A percentile compares a stretch with the other conserved stretches of the same genome.
Conservation (phyloP, 306 rosid species). For the Vigna unguiculata region DNA sequence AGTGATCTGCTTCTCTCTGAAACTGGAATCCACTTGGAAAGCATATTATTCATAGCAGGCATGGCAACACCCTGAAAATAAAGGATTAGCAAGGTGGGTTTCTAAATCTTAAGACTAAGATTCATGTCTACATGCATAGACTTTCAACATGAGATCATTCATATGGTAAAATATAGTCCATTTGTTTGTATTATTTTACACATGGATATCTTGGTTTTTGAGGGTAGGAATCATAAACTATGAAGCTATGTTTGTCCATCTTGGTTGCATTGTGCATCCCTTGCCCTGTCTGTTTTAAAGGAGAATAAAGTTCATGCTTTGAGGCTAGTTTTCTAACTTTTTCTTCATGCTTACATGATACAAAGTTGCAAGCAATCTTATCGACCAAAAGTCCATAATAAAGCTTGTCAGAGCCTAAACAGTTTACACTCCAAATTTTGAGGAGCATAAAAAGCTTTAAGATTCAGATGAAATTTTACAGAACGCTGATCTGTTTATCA, state of each 20-base stretch:
- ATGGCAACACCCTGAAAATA: slow-evolving; percentile 94
- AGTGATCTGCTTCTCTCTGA: slow-evolving; percentile 98
- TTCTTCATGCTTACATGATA: slow-evolving; percentile 26
- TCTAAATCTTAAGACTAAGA: slow-evolving; percentile 3
- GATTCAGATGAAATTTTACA: not conserved
- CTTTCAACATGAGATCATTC: not conserved
- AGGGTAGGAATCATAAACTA: not conserved
- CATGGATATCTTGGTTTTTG: not conserved
- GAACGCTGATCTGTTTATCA: not conserved
- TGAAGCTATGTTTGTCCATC: not conserved
- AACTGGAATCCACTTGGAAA: slow-evolving; percentile 96
- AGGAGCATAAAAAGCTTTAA: not conserved
- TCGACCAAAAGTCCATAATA: not conserved
- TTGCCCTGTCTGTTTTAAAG: slow-evolving; percentile 6
- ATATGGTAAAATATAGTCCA: slow-evolving; percentile 12
- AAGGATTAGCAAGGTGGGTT: slow-evolving; percentile 2
- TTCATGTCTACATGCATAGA: not conserved
- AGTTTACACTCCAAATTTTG: not conserved
- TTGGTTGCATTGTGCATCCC: not conserved
- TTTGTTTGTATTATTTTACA: slow-evolving; percentile 19
- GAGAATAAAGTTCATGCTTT: slow-evolving; percentile 10
- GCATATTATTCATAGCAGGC: slow-evolving; percentile 98
- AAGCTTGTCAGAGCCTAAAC: not conserved
- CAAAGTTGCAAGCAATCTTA: slow-evolving; percentile 9
- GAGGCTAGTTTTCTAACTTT: slow-evolving; percentile 15